Base-by-base conservation (phyloP, 345 rosid species). In the Atalantia buxifolia region DNA sequence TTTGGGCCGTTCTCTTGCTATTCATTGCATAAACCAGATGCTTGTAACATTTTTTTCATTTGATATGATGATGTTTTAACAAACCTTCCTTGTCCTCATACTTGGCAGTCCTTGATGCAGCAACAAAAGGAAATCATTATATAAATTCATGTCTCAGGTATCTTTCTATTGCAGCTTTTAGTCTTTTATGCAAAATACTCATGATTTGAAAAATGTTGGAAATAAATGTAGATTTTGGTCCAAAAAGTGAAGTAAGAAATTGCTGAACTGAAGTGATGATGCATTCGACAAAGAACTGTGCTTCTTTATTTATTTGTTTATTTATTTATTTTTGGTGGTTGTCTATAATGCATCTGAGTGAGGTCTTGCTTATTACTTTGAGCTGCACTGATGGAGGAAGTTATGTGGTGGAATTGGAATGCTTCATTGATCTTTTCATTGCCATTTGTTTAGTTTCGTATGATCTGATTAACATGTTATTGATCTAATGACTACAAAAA, bases 141-240 rank as follows among this genome's bases (percentile, higher is more conserved):
- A 91, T 93, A 86, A 92, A 95, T 82, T 95, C 98, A 30, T 92
- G 97, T 84, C 93, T 95, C 75, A 92, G 97, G 99, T 95, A 86
- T 27, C 24, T 18, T 69, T 72, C n/a, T 6, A 40, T 28, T 21
- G 14, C 66, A 28, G 73, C 63, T 31, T 35, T 53, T 42, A 19
- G 55, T 71, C 64, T 69, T 72, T 64, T 60, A 72, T 45, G 40
- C 10, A 40, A 25, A 36, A 16, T 71, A 33, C 59, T 6, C 28
- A 64, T 7, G 22, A 27, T 19, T 50, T 75, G 31, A 76, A 31
- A 14, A 2, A 31, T 31, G 35, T 53, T 48, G 59, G 53, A 50
- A 53, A 75, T 63, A 30, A 28, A 45, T 2, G 35, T 24, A 50
- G 65, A 10, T 48, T 22, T 55, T 74, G 24, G 21, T 27, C 35